Evolutionary conservation across 345 rosid species (phyloP), one percentile per base, ranked within the genome.

Genomic region (Eucalyptus pumila): DNA sequence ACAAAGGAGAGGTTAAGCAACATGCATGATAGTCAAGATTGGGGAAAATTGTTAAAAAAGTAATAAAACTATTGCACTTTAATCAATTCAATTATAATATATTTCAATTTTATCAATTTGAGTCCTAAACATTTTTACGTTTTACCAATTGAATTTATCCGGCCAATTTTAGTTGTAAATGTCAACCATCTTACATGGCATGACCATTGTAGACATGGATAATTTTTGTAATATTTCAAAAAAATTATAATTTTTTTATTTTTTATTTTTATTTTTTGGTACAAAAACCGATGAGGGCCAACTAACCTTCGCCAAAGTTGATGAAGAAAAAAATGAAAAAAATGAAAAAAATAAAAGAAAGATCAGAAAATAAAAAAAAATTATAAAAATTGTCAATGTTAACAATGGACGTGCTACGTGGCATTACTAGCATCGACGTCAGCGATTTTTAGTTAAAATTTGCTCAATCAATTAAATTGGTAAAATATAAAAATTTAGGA

Each of bases 331-430:
- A n/a, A n/a, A n/a, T n/a, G n/a, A n/a, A n/a, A n/a, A 17, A 6
- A 51, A 0, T 1, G 2, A 19, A 3, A 52, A 8, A 4, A 4
- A 54, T 4, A 4, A 54, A 54, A 23, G 1, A 56, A 51, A 50
- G 7, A 6, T 15, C 6, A 50, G 7, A 50, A 14, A 14, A 50
- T 4, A 48, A 48, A 1, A 51, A 52, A 17, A 50, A 21, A 4
- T 21, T 52, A 52, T 52, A 56, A 56, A 10, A 24, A 56, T 23
- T 56, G 2, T 56, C 62, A 1, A 56, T 56, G 30, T 56, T 56
- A 56, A 9, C 1, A 10, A 1, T 9, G 14, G 62, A 24, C 3
- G 3, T 56, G 62, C 62, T 24, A 56, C 6, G 14, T 56, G 30
- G 6, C 62, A 56, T 11, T 56, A 24, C 30, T 23, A 56, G 13